Evolutionary conservation across 1,284 basidiomycete genomes (phyloP), one percentile per base, ranked within the genome.

Genomic region (Ustilago tritici): DNA sequence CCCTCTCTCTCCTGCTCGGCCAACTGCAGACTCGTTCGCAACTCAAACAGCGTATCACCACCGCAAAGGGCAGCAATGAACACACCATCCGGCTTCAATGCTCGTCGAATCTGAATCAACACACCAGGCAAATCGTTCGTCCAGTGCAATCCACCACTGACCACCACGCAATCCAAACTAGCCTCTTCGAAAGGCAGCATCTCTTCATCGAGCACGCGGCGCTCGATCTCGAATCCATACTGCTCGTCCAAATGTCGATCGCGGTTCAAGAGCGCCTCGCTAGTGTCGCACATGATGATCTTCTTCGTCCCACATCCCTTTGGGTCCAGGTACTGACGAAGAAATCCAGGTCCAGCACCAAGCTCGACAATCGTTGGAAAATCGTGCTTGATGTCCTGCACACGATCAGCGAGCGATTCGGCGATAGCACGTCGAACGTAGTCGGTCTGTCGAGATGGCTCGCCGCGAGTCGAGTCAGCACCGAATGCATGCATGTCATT

Each of bases 61-160:
- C 97, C 97, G 67, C 97, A 91, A 87, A 99, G 92, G 9, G 95
- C 94, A 23, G 92, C 95, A 15, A 99, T 89, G 84, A 99, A 98
- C 35, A 98, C 91, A 1, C 96, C 97, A 85, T 99, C 97, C 0
- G 95, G 94, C 82, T 92, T 90, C 15, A 99, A 88, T 3, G 92
- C 91, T 86, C 95, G 91, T 79, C 90, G 91, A 67, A 98, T 93
- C 85, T 99, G 97, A 12, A 95, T 90, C 32, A 99, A 89, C 0
- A 92, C 89, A n/a, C 95, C 95, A 69, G 95, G 96, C 14, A 99
- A 90, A 87, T 99, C 97, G 82, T 99, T 99, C 10, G 98, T 92
- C 97, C 97, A 99, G 82, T 99, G 97, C 61, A 99, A 88, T 65
- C 92, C 93, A 3, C 97, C 89, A 82, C 93, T 95, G 15, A 94